Conservation (phyloP, 495 filamentous ascomycete genomes). For the Bacidia gigantensis region DNA sequence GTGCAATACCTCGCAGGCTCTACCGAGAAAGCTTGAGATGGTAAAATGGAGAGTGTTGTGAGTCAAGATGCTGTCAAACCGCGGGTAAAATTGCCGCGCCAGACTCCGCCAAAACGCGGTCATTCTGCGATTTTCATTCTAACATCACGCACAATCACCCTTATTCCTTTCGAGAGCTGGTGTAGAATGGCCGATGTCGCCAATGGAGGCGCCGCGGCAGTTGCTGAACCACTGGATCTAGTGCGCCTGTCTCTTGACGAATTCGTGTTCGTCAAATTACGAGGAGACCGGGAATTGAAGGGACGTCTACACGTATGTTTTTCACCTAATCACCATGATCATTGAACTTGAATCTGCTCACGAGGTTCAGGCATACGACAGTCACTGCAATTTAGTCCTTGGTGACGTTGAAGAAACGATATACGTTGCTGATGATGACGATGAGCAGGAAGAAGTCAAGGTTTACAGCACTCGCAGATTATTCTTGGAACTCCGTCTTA, state of each 20-base stretch:
- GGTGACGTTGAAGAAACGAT: slow-evolving; percentile 97
- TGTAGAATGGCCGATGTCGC: slow-evolving; percentile 58
- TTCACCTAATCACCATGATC: neutral
- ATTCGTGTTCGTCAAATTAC: slow-evolving; percentile 89
- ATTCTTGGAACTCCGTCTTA: slow-evolving; percentile 17
- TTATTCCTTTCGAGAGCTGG: neutral
- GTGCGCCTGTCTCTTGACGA: slow-evolving; percentile 90
- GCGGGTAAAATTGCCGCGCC: slow-evolving; percentile 7
- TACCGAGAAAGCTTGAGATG: too few species aligned
- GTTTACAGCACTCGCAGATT: slow-evolving; percentile 22
- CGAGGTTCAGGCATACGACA: slow-evolving; percentile 74
- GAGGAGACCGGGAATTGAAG: slow-evolving; percentile 90
- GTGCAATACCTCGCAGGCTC: too few species aligned
- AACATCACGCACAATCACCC: neutral
- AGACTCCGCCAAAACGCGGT: slow-evolving; percentile 2
- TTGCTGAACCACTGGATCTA: slow-evolving; percentile 84
- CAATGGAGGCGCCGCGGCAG: slow-evolving; percentile 46
- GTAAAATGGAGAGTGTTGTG: too few species aligned
- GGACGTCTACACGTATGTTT: slow-evolving; percentile 78
- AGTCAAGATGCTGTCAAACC: neutral
- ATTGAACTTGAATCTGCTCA: neutral
- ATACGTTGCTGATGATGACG: slow-evolving; percentile 70
- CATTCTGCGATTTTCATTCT: neutral
- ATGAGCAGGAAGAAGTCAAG: slow-evolving; percentile 44
- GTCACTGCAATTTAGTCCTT: slow-evolving; percentile 95